A percentile compares a stretch with the other conserved stretches of the same genome.
Conservation (phyloP, 805 yeast species). For the Starmerella scarabaei region DNA sequence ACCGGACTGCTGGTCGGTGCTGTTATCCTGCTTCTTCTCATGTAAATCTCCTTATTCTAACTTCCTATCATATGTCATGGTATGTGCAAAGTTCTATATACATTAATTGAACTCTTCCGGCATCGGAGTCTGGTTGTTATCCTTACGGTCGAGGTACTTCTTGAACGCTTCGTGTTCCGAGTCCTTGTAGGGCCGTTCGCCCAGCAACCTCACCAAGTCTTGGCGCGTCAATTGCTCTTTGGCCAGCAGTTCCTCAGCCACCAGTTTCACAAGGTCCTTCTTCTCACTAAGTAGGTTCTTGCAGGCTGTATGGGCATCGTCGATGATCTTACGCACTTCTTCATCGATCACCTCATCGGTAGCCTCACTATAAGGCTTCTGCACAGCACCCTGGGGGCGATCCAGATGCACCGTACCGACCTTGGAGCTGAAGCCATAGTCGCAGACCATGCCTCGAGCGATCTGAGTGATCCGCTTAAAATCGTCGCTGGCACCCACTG, state of each 20-base stretch:
- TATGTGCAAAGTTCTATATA: not conserved
- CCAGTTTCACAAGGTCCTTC: conserved; percentile 46
- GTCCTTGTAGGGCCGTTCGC: conserved; percentile 67
- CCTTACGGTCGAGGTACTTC: conserved; percentile 49
- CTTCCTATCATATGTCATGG: not conserved
- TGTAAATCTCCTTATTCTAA: not conserved
- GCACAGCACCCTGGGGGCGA: conserved; percentile 35
- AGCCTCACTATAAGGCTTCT: conserved; percentile 57
- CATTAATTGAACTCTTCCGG: not conserved
- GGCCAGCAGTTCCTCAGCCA: conserved; percentile 56
- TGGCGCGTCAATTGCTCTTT: conserved; percentile 74
- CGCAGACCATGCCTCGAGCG: conserved; percentile 82
- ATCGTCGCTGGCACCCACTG: conserved; percentile 87
- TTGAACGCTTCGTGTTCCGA: conserved; percentile 72
- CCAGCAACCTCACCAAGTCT: conserved; percentile 64
- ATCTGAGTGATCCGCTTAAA: conserved; percentile 81
- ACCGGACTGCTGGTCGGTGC: no score
- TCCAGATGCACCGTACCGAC: conserved; percentile 57
- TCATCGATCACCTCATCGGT: conserved; percentile 55
- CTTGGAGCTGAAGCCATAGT: conserved; percentile 74
- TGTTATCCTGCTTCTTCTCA: not conserved
- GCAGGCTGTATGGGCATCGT: conserved; percentile 53
- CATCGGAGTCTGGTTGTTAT: no score
- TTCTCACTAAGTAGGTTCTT: conserved; percentile 44
- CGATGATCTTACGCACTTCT: conserved; percentile 56